Evolutionary conservation across 2,329 filamentous ascomycete genomes (phyloP).

Genomic region (Dactylonectria estremocensis): DNA sequence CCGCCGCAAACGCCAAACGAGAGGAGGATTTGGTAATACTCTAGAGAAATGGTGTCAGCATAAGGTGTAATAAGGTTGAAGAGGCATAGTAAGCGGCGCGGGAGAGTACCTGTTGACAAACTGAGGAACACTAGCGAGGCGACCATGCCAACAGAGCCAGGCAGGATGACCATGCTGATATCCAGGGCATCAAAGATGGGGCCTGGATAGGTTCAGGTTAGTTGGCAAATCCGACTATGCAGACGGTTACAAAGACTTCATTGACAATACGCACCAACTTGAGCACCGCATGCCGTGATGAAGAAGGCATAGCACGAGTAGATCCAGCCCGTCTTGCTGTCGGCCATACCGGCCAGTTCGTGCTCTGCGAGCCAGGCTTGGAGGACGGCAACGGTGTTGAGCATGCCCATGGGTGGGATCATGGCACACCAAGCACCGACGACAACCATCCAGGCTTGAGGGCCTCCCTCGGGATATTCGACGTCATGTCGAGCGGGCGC

Average conservation of each 20-base stretch:
- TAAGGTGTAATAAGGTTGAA: not conserved
- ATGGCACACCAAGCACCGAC: slow-evolving; percentile 78
- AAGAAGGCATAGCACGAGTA: slow-evolving; percentile 33
- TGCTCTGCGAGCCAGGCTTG: slow-evolving; percentile 70
- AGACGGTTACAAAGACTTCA: too few species aligned
- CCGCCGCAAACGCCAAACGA: slow-evolving; percentile 78
- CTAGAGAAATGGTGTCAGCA: slow-evolving; percentile 31
- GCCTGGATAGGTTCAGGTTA: slow-evolving; percentile 2
- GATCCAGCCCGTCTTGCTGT: slow-evolving; percentile 29
- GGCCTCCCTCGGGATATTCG: slow-evolving; percentile 27
- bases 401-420: slow-evolving; percentile 74
- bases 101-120: slow-evolving; percentile 63
- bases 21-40: slow-evolving; percentile 81
- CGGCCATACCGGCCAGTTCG: not conserved
- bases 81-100: not conserved
- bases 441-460: slow-evolving; percentile 77
- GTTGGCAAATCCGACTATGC: not conserved
- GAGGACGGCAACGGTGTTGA: slow-evolving; percentile 77
- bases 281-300: slow-evolving; percentile 29
- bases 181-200: slow-evolving; percentile 80
- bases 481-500: not conserved
- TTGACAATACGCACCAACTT: slow-evolving; percentile 21
- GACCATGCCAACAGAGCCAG: slow-evolving; percentile 70
- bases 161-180: slow-evolving; percentile 70
- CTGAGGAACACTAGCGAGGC: slow-evolving; percentile 71